These are phyloP conservation scores for Waltergamsia citrina DNA, from an alignment of 2,329 filamentous ascomycete species.

Conservation along the genomic window DNA sequence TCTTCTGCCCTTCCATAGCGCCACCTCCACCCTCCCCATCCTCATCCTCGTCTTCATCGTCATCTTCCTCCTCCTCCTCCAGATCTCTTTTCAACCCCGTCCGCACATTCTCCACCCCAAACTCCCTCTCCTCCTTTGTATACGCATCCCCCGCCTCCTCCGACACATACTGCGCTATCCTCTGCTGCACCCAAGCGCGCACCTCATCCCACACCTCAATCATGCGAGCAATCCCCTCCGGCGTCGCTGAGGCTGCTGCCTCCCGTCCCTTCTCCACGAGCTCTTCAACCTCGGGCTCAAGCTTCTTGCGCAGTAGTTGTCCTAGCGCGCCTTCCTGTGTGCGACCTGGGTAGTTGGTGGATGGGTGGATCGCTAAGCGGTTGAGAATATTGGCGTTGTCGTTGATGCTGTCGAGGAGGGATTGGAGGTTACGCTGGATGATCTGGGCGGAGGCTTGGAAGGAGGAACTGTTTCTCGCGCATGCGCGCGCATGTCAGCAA, in stretches of 20 bases:
- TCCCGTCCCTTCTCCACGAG: conserved; percentile 57
- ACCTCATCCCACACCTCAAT: conserved; percentile 48
- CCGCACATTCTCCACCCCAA: conserved; percentile 58
- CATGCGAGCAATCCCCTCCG: conserved; percentile 33
- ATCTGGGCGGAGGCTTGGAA: conserved; percentile 65
- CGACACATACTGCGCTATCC: conserved; percentile 30
- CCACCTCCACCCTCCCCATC: conserved; percentile 23
- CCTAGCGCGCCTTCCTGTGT: conserved; percentile 57
- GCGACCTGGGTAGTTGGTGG: conserved; percentile 63
- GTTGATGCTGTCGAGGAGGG: conserved; percentile 54
- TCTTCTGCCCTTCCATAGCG: conserved; percentile 4
- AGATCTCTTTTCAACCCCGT: conserved; percentile 56
- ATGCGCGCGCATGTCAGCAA: neutral
- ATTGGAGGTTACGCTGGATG: conserved; percentile 59
- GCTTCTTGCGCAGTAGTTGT: conserved; percentile 71
- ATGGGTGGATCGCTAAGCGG: conserved; percentile 64
- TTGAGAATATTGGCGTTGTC: conserved; percentile 59
- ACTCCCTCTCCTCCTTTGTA: conserved; percentile 59
- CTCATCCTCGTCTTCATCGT: conserved; percentile 47
- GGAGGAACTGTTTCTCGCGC: conserved; percentile 44
- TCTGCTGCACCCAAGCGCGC: conserved; percentile 27
- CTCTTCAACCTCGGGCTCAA: conserved; percentile 68
- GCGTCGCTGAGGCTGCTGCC: conserved; percentile 29
- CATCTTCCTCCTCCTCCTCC: conserved; percentile 41
- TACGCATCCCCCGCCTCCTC: conserved; percentile 50